These are phyloP conservation scores for Cajanus cajan DNA, from an alignment of 306 rosid genomes.

Conservation along the genomic window DNA sequence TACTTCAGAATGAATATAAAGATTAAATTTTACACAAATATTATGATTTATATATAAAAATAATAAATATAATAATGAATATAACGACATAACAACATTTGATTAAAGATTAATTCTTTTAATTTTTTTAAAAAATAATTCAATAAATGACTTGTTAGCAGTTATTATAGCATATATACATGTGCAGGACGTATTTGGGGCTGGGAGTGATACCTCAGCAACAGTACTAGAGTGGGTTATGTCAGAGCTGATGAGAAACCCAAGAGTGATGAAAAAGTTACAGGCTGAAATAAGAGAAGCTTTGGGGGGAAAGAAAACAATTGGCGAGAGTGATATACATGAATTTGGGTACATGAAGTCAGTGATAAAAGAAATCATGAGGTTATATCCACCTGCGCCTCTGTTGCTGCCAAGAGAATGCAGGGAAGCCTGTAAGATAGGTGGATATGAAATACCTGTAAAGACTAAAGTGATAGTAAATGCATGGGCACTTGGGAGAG, in stretches of 20 bases:
- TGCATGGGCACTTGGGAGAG: constrained; percentile 48
- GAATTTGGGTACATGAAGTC: constrained; percentile 31
- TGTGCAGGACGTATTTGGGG: constrained; percentile 35
- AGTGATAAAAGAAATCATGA: constrained; percentile 36
- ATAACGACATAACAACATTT: too few relatives aligned
- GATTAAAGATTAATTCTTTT: too few relatives aligned
- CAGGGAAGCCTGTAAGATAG: constrained; percentile 18
- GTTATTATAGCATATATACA: not conserved
- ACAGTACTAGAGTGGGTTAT: constrained; percentile 36
- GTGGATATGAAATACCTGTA: constrained; percentile 28
- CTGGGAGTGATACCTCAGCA: constrained; percentile 40
- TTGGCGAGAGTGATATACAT: not conserved
- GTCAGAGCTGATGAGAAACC: constrained; percentile 36
- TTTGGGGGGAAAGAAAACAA: constrained; percentile 1
- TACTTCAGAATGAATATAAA: too few relatives aligned
- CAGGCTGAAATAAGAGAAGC: constrained; percentile 34
- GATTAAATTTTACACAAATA: too few relatives aligned
- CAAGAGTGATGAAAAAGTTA: constrained; percentile 30
- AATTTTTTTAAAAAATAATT: too few relatives aligned
- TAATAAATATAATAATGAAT: too few relatives aligned
- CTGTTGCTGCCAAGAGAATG: constrained; percentile 44
- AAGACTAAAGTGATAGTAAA: constrained; percentile 39
- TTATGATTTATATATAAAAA: too few relatives aligned
- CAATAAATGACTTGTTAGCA: too few relatives aligned
- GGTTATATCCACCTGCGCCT: constrained; percentile 43